phyloP scores from a whole-genome alignment of 768 basidiomycete species.

The Amyloporia xantha region DNA sequence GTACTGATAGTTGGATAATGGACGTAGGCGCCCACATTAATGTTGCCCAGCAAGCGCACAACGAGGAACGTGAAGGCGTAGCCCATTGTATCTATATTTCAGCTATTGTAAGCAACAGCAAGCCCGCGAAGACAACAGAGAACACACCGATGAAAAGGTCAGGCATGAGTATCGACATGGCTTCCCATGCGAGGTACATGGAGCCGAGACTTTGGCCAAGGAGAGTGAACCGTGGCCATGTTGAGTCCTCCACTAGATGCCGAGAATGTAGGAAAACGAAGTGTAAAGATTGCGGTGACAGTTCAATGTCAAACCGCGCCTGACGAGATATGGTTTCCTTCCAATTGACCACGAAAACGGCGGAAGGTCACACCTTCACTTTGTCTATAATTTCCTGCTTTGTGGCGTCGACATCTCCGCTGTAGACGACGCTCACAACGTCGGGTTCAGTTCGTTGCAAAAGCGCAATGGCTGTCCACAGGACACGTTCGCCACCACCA shows the following conservation, averaged over 20 bases:
- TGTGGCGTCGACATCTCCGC: constrained; percentile 74
- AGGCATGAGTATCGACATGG: constrained; percentile 70
- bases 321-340: constrained; percentile 29
- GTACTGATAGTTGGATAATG: constrained; percentile 97
- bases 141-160: constrained; percentile 84
- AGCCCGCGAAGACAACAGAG: neutral
- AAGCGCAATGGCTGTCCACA: constrained; percentile 84
- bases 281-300: constrained; percentile 58
- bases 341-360: neutral
- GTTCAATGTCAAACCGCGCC: constrained; percentile 75
- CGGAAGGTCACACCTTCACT: constrained; percentile 52
- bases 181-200: constrained; percentile 78
- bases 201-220: constrained; percentile 89
- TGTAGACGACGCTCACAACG: constrained; percentile 76
- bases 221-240: constrained; percentile 89
- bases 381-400: constrained; percentile 78
- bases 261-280: constrained; percentile 79
- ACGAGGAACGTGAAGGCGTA: constrained; percentile 91
- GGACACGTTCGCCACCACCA: constrained; percentile 91
- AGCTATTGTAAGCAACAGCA: no score
- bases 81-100: constrained; percentile 95
- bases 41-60: constrained; percentile 51
- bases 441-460: constrained; percentile 64
- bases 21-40: constrained; percentile 84
- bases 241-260: constrained; percentile 66